These are phyloP conservation scores for Monosporozyma unispora DNA, from an alignment of 805 yeast species.

Conservation along the genomic window DNA sequence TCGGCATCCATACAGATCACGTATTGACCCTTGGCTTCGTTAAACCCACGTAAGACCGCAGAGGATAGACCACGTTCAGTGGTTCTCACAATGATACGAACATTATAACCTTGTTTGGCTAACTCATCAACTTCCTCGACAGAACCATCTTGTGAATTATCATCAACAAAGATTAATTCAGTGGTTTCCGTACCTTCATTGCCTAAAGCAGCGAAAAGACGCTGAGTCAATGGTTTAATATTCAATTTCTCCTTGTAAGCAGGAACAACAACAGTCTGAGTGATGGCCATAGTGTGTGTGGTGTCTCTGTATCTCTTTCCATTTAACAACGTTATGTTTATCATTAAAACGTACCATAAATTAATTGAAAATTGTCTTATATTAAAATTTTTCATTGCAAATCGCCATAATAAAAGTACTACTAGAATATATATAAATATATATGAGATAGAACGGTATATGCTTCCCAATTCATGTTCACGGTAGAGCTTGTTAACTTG, in stretches of 20 bases:
- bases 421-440: background rate
- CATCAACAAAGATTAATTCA: conserved; percentile 44
- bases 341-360: background rate
- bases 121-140: conserved; percentile 42
- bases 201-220: conserved; percentile 42
- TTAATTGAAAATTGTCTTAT: too few relatives aligned
- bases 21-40: conserved; percentile 39
- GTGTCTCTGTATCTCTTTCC: background rate
- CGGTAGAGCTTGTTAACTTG: too few relatives aligned
- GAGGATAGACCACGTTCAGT: conserved; percentile 42
- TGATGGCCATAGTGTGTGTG: conserved; percentile 26
- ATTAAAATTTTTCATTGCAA: too few relatives aligned
- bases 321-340: too few relatives aligned
- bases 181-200: conserved; percentile 34
- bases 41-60: conserved; percentile 41
- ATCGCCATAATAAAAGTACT: too few relatives aligned
- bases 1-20: conserved; percentile 47
- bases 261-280: conserved; percentile 39
- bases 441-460: too few relatives aligned
- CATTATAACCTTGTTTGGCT: conserved; percentile 39
- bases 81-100: conserved; percentile 41
- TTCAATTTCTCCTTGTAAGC: conserved; percentile 44
- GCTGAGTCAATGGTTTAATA: conserved; percentile 40
- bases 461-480: too few relatives aligned
- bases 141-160: conserved; percentile 43